Percentiles rank a stretch among this genome's conserved stretches.
phyloP scores from a whole-genome alignment of 768 basidiomycete species.

The Leucocoprinus sp. region DNA sequence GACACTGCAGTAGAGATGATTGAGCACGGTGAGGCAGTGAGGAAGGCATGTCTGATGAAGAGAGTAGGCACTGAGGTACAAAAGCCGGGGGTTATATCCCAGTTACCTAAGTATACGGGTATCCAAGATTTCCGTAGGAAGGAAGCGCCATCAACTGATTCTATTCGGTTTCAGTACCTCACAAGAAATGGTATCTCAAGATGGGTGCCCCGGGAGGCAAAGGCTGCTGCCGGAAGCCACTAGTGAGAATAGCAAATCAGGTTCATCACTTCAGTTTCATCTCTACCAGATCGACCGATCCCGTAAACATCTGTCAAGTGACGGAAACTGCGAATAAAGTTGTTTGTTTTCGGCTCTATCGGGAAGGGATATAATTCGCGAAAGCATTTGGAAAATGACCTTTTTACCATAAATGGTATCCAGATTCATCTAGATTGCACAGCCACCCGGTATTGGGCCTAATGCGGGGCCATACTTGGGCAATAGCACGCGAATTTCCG shows the following conservation, averaged over 20 bases:
- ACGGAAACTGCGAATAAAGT: background rate
- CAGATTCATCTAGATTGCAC: conserved; percentile 16
- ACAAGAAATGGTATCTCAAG: conserved; percentile 7
- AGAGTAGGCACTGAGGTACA: background rate
- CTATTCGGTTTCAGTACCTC: conserved; percentile 3
- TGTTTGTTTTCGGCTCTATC: too few relatives aligned
- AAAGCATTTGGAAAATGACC: too few relatives aligned
- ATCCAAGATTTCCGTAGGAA: conserved; percentile 1
- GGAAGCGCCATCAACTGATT: conserved; percentile 3
- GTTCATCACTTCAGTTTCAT: conserved; percentile 21
- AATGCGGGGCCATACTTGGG: conserved; percentile 18
- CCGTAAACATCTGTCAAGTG: background rate
- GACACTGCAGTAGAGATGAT: background rate
- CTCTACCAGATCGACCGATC: conserved; percentile 19
- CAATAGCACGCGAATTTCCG: conserved; percentile 15
- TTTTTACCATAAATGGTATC: conserved; percentile 8
- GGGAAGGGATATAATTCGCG: too few relatives aligned
- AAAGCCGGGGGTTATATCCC: conserved; percentile 5
- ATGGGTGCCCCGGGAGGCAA: conserved; percentile 21
- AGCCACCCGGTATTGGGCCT: conserved; percentile 15
- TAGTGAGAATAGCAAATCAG: conserved; percentile 17
- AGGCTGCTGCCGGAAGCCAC: conserved; percentile 24
- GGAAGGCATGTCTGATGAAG: conserved; percentile 3
- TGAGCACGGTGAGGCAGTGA: background rate
- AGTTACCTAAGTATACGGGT: background rate